Conservation (phyloP, 306 rosid genomes). For the Lupinus albus region DNA sequence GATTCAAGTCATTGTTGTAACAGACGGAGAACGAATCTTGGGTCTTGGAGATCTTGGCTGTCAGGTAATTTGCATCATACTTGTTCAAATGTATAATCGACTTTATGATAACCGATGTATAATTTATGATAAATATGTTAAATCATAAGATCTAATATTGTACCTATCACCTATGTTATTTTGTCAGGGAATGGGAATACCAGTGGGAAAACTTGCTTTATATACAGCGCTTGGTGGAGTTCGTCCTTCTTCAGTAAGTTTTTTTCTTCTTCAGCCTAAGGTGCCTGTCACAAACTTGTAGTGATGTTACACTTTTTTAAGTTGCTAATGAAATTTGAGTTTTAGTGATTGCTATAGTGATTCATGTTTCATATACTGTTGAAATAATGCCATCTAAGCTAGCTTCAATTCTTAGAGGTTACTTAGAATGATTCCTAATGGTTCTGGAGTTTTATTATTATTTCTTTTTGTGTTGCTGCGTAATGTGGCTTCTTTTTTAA, state of each 20-base stretch:
- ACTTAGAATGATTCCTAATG: background rate
- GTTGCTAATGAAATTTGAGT: constrained; percentile 20
- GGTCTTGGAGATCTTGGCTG: constrained; percentile 98
- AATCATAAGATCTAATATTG: constrained; percentile 1
- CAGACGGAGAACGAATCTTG: constrained; percentile 92
- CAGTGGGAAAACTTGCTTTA: constrained; percentile 90
- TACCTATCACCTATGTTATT: constrained; percentile 29
- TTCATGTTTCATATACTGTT: constrained; percentile 14
- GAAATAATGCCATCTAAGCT: constrained; percentile 11
- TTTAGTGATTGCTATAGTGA: constrained; percentile 1
- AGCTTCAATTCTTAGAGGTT: constrained; percentile 27
- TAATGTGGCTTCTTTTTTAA: constrained; percentile 8
- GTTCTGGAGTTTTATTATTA: background rate
- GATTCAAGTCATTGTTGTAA: constrained; percentile 96
- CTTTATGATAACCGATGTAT: too few relatives aligned
- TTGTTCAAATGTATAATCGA: background rate
- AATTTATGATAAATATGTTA: constrained; percentile 20
- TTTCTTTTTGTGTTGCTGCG: background rate
- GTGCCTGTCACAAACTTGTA: constrained; percentile 19
- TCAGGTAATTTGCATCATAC: constrained; percentile 59
- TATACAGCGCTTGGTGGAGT: constrained; percentile 97
- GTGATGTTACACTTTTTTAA: constrained; percentile 3
- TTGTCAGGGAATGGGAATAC: constrained; percentile 96
- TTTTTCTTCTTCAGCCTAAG: constrained; percentile 6
- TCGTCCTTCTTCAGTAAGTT: constrained; percentile 88